These are phyloP conservation scores for Lablab purpureus DNA, from an alignment of 306 rosid genomes.

Conservation along the genomic window DNA sequence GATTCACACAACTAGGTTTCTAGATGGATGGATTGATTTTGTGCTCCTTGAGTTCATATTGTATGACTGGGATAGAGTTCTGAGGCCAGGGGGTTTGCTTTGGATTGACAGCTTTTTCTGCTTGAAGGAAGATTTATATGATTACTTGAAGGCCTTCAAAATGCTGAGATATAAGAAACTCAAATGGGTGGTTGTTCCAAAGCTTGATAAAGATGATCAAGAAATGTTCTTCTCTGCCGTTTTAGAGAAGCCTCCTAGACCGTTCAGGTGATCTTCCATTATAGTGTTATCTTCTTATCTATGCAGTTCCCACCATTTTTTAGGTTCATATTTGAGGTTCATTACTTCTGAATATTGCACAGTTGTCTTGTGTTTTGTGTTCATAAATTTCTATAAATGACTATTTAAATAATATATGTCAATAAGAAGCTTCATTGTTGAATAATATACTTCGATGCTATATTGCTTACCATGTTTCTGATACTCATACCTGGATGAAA, in stretches of 20 bases:
- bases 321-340: not conserved
- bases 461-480: not conserved
- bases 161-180: slow-evolving; percentile 72
- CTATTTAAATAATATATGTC: slow-evolving; percentile 6
- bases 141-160: slow-evolving; percentile 62
- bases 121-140: slow-evolving; percentile 69
- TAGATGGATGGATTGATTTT: slow-evolving; percentile 83
- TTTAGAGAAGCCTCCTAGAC: slow-evolving; percentile 76
- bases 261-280: slow-evolving; percentile 54
- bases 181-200: slow-evolving; percentile 76
- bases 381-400: not conserved
- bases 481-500: not conserved
- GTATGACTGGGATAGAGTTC: slow-evolving; percentile 81
- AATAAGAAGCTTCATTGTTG: slow-evolving; percentile 35
- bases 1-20: slow-evolving; percentile 83
- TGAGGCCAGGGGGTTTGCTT: slow-evolving; percentile 82
- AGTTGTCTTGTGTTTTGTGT: slow-evolving; percentile 32
- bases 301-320: slow-evolving; percentile 15
- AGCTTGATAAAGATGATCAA: slow-evolving; percentile 67
- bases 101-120: slow-evolving; percentile 88
- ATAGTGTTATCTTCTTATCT: not conserved
- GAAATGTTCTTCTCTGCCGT: slow-evolving; percentile 84
- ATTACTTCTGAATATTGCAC: not conserved
- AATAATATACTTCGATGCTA: slow-evolving; percentile 24
- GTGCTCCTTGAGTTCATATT: slow-evolving; percentile 74